Conservation (phyloP, 2,329 filamentous ascomycete species). For the Scedosporium boydii region DNA sequence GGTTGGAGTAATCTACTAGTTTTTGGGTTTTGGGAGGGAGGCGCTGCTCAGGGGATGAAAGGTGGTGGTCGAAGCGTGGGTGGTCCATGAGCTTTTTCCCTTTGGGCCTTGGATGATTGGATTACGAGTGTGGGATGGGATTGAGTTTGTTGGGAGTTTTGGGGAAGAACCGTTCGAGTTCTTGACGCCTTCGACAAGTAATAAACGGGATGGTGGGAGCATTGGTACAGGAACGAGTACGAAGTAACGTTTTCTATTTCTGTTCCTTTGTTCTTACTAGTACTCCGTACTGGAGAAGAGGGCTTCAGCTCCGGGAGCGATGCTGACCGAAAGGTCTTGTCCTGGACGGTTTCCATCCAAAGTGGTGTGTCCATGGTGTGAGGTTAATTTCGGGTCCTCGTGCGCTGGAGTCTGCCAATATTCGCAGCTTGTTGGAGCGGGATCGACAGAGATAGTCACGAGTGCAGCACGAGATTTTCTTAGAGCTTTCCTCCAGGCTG, state of each 20-base stretch:
- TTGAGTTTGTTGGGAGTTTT: no score
- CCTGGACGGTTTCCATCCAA: not conserved
- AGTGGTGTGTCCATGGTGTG: not conserved
- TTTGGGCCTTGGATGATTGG: no score
- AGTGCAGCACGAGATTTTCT: no score
- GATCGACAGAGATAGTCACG: no score
- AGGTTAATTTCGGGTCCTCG: not conserved
- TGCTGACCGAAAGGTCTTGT: not conserved
- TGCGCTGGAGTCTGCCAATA: not conserved
- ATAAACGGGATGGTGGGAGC: no score
- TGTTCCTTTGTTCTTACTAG: not conserved
- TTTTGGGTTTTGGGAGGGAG: not conserved
- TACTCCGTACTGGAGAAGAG: not conserved
- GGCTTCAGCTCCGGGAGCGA: not conserved
- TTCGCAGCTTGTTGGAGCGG: not conserved
- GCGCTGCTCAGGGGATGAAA: not conserved
- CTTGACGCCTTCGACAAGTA: no score
- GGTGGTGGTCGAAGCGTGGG: no score
- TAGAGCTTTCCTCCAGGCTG: no score
- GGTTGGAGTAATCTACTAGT: not conserved
- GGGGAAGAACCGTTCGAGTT: no score
- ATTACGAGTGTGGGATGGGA: no score
- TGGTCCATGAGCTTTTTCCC: no score
- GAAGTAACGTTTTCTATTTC: not conserved
- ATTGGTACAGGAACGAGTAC: no score